Base-by-base conservation (phyloP, 192 early-diverging fungal genomes). In the Podila horticola region DNA sequence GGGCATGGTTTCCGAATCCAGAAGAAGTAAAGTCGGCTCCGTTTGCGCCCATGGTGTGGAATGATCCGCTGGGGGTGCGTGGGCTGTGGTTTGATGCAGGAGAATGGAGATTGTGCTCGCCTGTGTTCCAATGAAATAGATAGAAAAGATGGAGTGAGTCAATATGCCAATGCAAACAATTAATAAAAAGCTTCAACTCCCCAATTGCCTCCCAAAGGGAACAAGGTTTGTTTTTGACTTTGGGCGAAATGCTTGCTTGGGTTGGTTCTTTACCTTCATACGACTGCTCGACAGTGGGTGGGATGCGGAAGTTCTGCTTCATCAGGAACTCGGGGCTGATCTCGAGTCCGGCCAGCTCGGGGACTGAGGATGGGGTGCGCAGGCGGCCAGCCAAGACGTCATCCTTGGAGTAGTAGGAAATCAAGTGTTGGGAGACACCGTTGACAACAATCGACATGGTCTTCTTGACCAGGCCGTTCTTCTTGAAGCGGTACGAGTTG, bases 391-490 rank as follows among this genome's bases (percentile, higher is more conserved):
- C 74, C 8, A 90, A 20, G 60, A 90, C 85, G 63, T 90, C 89
- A 60, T 86, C 85, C 61, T 87, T 87, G 36, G 77, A 82, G 63
- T 90, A 90, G 63, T 90, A 90, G 17, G 85, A 86, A 52, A 90
- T 90, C 45, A 90, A 52, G 71, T 90, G 87, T 41, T 90, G 89
- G n/a, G 83, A 74, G 34, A 87, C 85, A n/a, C 89, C 89, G 62
- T 90, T 87, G 38, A 94, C 89, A 8, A 88, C 73, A 61, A 95
- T 87, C 10, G 93, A 94, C 84, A 95, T 92, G 24, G 93, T 93
- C 75, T 93, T 93, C 64, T 95, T 95, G 24, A 94, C 85, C 34
- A 95, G 79, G 2, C 94, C 94, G 67, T 87, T 85, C 41, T 81
- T 74, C 51, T 91, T 90, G 50, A 88, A 90, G 26, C 82, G 67